phyloP scores from a whole-genome alignment of 2,329 filamentous ascomycete genomes.

The Colletotrichum cuscutae region DNA sequence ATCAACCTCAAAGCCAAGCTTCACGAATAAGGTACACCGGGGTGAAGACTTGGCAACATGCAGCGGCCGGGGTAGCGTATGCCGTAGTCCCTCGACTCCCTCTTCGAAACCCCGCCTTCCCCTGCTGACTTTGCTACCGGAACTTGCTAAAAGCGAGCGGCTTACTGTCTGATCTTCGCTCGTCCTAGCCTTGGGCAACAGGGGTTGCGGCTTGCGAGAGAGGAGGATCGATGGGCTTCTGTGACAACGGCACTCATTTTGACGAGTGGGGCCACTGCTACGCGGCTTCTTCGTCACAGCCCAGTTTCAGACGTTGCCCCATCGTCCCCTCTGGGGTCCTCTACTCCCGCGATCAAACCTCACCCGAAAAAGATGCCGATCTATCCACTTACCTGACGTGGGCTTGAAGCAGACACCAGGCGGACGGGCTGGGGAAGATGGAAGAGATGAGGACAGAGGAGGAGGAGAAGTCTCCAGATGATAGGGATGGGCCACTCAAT shows the following conservation, averaged over 20 bases:
- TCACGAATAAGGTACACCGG: conserved; percentile 31
- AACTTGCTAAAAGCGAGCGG: conserved; percentile 28
- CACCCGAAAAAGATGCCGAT: conserved; percentile 10
- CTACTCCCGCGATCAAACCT: conserved; percentile 18
- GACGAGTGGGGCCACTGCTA: conserved; percentile 27
- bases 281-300: conserved; percentile 31
- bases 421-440: neutral
- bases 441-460: neutral
- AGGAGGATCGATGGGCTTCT: neutral
- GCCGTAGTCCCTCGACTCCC: too few relatives aligned
- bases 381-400: neutral
- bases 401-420: neutral
- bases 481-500: neutral
- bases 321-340: neutral
- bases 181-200: conserved; percentile 11
- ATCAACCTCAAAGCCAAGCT: conserved; percentile 18
- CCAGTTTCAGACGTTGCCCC: conserved; percentile 28
- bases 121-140: conserved; percentile 34
- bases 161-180: conserved; percentile 30
- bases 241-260: conserved; percentile 16
- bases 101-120: conserved; percentile 3
- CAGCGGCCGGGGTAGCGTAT: neutral
- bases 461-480: neutral
- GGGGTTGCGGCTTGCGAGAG: neutral
- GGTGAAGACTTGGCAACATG: conserved; percentile 31